Evolutionary conservation across 371 early-diverging fungal species (phyloP), one percentile per base, ranked within the genome.

Genomic region (Lichtheimia ramosa): DNA sequence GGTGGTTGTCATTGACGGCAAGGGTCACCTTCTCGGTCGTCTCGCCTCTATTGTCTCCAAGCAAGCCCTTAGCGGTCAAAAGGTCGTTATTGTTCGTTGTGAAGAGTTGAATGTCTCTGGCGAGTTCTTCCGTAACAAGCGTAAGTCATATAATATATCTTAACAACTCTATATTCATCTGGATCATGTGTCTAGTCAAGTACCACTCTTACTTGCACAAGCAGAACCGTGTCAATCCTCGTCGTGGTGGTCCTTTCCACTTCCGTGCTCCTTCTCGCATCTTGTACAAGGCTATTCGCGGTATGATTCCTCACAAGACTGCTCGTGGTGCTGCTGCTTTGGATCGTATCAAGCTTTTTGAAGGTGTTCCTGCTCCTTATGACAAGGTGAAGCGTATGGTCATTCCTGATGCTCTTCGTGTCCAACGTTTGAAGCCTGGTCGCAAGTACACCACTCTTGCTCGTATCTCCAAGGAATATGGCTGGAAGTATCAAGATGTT

Each of bases 251-350:
- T 72, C 92, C 99, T 48, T 99, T 96, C 94, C 99, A 99, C 81
- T 98, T 96, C 93, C 90, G 93, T 66, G 97, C 98, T 66, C 99
- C 99, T 56, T 95, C 96, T 60, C 95, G 95, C 77, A 94, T 96
- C 85, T 94, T 99, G 85, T 93, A 91, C 86, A 94, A 96, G 77
- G 87, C 95, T 46, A 85, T 99, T 75, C 94, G 98, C 68, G 98
- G 99, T 69, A 99, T 99, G 99, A 77, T 99, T 70, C 98, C 98
- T 62, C 97, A 99, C 90, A 99, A 97, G 92, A 94, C 96, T 54
- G 80, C 94, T 52, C 96, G 97, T 75, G 99, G 99, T 81, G 90
- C 94, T 64, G 92, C 91, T 52, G 99, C 99, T 61, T 83, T 99
- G 61, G 91, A 91, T 65, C 94, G 98, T 82, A 83, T 99, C 74